These are phyloP conservation scores for Colletotrichum sp. DNA, from an alignment of 2,329 filamentous ascomycete genomes.

Conservation along the genomic window DNA sequence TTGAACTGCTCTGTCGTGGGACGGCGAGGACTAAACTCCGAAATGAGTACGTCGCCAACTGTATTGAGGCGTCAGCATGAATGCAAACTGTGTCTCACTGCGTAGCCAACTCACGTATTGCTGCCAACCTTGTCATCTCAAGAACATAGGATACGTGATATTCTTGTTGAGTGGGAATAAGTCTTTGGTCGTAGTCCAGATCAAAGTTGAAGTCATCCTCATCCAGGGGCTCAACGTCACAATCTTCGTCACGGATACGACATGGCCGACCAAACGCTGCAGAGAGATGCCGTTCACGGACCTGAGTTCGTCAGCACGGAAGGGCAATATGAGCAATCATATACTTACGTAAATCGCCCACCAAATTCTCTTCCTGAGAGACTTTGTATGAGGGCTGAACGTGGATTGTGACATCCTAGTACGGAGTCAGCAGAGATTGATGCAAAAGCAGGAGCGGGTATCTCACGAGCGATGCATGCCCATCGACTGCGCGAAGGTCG, in stretches of 20 bases:
- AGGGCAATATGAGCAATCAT: accelerated
- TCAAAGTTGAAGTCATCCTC: slow-evolving; percentile 36
- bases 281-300: slow-evolving; percentile 38
- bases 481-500: slow-evolving; percentile 4
- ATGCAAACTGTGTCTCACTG: not conserved
- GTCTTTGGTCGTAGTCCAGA: slow-evolving; percentile 16
- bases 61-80: not conserved
- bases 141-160: slow-evolving; percentile 38
- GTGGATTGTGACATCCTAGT: not conserved
- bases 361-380: slow-evolving; percentile 1
- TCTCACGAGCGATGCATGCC: slow-evolving; percentile 9
- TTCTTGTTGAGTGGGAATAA: slow-evolving; percentile 22
- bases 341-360: slow-evolving; percentile 9
- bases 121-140: slow-evolving; percentile 40
- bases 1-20: not conserved
- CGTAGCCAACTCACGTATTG: slow-evolving; percentile 26
- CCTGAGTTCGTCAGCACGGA: not conserved
- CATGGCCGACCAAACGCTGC: slow-evolving; percentile 39
- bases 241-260: slow-evolving; percentile 41
- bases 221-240: slow-evolving; percentile 38
- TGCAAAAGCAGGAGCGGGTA: not conserved
- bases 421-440: not conserved
- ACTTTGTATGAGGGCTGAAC: not conserved
- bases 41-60: not conserved
- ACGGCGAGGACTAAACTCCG: slow-evolving; percentile 1